These are phyloP conservation scores for Aureobasidium vineae DNA, from an alignment of 2,329 filamentous ascomycete species.

Conservation along the genomic window DNA sequence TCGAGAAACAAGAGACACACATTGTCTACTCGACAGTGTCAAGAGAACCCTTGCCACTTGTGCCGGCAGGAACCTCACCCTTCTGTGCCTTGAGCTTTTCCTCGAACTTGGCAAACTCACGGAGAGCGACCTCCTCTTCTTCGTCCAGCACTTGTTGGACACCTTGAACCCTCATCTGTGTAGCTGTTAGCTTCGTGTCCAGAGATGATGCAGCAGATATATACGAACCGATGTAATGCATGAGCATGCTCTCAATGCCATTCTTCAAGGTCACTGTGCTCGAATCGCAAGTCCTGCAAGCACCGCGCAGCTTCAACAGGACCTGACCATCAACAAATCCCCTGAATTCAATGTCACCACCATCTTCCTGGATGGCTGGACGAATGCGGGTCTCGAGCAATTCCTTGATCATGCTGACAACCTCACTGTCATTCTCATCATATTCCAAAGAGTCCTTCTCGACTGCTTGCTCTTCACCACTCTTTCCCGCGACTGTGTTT, in stretches of 20 bases:
- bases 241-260: conserved; percentile 97
- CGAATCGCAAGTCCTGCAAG: conserved; percentile 93
- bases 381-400: conserved; percentile 91
- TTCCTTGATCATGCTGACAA: conserved; percentile 98
- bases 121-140: conserved; percentile 82
- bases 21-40: conserved; percentile 44
- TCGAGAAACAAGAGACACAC: neutral
- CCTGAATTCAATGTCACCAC: conserved; percentile 92
- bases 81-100: conserved; percentile 69
- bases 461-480: conserved; percentile 47
- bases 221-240: conserved; percentile 44
- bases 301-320: conserved; percentile 73
- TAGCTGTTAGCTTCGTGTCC: neutral
- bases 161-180: conserved; percentile 82
- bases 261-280: conserved; percentile 97
- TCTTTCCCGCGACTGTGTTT: conserved; percentile 62
- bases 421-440: conserved; percentile 87
- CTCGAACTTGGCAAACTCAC: conserved; percentile 93
- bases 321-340: conserved; percentile 77
- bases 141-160: conserved; percentile 88
- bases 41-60: conserved; percentile 52
- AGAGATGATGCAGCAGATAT: neutral
- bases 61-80: conserved; percentile 53
- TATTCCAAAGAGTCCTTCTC: conserved; percentile 71
- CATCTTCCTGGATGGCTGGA: conserved; percentile 95